Evolutionary conservation across 2,329 filamentous ascomycete species (phyloP), one percentile per base, ranked within the genome.

Genomic region (Macrophomina tecta): DNA sequence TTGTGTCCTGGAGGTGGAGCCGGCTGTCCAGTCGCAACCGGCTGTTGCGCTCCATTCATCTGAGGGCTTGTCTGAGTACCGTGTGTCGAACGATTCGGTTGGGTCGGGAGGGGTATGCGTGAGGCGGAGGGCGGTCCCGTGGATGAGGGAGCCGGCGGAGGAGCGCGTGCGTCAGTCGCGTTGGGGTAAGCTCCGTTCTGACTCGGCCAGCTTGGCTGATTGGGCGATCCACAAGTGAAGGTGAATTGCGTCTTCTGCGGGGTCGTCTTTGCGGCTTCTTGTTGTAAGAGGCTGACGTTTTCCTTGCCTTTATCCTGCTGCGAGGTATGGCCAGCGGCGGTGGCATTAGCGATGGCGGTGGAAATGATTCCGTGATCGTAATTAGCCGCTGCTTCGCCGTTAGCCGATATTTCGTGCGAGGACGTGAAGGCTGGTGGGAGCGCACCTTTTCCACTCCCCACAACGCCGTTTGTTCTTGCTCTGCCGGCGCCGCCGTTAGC

Each of bases 171-270:
- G 9, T 78, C 78, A 30, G 80, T 70, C 34, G 77, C 72, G 18
- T 53, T 52, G 63, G 79, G 69, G 69, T 78, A 78, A 51, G 72
- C 67, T 51, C 71, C 72, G 69, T 81, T 83, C 68, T 85, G 82
- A 74, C 89, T 88, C 51, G 91, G 91, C 89, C 91, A 92, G 62
- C 89, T 88, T 76, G 93, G 87, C 66, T 90, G 89, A 68, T 90
- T 92, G 0, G 92, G 90, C 1, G 94, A 94, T 73, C 96, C 92
- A 79, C 93, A 97, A 12, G 93, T 97, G 76, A 99, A 99, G 9
- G 95, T 99, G 77, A 99, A 99, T 73, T 97, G 93, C 0, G 91
- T 91, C 66, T 93, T 92, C 5, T 90, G 87, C 4, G 91, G 88
- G 42, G 86, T 88, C 4, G 86, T 90, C 67, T 83, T 83, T 5